Percentiles rank a stretch among this genome's conserved stretches.
phyloP scores from a whole-genome alignment of 1,284 basidiomycete genomes.

The Coniophora puteana region DNA sequence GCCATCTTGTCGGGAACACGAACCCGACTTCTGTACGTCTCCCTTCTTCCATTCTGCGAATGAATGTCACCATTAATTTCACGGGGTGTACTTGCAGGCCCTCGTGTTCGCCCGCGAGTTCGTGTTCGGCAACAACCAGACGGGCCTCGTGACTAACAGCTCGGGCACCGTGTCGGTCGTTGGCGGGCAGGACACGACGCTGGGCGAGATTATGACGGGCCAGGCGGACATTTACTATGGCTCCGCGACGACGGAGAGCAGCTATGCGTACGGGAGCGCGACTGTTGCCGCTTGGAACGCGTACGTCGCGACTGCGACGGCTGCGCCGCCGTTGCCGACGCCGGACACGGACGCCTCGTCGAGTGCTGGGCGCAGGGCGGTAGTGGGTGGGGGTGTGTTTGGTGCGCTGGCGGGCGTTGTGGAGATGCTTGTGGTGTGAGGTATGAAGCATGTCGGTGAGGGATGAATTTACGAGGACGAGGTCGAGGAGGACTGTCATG shows the following conservation, averaged over 20 bases:
- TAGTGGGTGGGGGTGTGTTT: no score
- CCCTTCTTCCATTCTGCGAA: neutral
- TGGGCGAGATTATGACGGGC: constrained; percentile 46
- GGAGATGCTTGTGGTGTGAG: no score
- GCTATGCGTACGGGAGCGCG: constrained; percentile 46
- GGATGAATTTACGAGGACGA: no score
- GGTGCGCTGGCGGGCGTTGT: no score
- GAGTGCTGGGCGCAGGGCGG: no score
- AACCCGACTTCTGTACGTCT: constrained; percentile 48
- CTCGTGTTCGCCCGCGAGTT: constrained; percentile 57
- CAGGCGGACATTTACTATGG: constrained; percentile 52
- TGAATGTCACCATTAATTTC: neutral
- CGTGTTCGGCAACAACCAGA: constrained; percentile 49
- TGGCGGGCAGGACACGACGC: constrained; percentile 47
- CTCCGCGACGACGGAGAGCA: constrained; percentile 42
- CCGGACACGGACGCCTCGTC: no score
- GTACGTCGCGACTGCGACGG: constrained; percentile 28
- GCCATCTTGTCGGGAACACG: constrained; percentile 51
- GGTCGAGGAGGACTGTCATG: no score
- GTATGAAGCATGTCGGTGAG: no score
- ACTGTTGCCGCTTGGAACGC: constrained; percentile 55
- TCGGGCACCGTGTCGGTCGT: constrained; percentile 33
- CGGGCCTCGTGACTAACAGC: constrained; percentile 41
- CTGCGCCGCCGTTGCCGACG: neutral
- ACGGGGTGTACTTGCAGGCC: constrained; percentile 33